Evolutionary conservation across 345 rosid genomes (phyloP).

Genomic region (Gossypium rotundifolium): DNA sequence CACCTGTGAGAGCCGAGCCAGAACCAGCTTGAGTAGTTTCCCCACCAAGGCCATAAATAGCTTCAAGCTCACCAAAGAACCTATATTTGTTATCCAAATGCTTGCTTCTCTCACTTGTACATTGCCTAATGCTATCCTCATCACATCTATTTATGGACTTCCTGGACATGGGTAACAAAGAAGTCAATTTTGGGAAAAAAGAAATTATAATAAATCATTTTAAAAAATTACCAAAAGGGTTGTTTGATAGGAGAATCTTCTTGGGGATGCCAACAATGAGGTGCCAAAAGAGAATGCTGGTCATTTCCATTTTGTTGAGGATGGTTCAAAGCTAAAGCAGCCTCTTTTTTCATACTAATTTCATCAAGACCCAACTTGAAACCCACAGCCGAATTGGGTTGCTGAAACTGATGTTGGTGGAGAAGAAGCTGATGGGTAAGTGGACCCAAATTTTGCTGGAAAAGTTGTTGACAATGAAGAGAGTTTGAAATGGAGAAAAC

Average conservation of each 20-base stretch:
- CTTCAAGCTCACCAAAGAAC: conserved; percentile 38
- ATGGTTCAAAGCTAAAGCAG: conserved; percentile 9
- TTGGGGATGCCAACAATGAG: conserved; percentile 31
- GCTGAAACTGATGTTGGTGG: conserved; percentile 18
- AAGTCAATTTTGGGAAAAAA: neutral
- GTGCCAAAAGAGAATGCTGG: conserved; percentile 13
- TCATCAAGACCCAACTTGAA: conserved; percentile 33
- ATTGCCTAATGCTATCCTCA: neutral
- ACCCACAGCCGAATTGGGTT: conserved; percentile 14
- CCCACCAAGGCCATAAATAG: conserved; percentile 24
- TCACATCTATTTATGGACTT: conserved; percentile 15
- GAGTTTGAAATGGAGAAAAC: conserved; percentile 24
- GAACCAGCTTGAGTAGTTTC: conserved; percentile 31
- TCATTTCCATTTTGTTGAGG: conserved; percentile 3
- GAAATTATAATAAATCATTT: neutral
- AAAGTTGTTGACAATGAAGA: neutral
- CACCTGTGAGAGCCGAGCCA: conserved; percentile 30
- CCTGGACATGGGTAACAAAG: conserved; percentile 22
- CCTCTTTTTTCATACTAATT: conserved; percentile 9
- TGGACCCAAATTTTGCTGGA: neutral
- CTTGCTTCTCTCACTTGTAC: conserved; percentile 15
- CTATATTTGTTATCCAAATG: conserved; percentile 22
- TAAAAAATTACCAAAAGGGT: conserved; percentile 32
- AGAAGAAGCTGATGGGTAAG: conserved; percentile 21
- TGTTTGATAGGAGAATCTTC: conserved; percentile 30